Conservation (phyloP, 768 basidiomycete species). For the Cystobasidium tubakii region DNA sequence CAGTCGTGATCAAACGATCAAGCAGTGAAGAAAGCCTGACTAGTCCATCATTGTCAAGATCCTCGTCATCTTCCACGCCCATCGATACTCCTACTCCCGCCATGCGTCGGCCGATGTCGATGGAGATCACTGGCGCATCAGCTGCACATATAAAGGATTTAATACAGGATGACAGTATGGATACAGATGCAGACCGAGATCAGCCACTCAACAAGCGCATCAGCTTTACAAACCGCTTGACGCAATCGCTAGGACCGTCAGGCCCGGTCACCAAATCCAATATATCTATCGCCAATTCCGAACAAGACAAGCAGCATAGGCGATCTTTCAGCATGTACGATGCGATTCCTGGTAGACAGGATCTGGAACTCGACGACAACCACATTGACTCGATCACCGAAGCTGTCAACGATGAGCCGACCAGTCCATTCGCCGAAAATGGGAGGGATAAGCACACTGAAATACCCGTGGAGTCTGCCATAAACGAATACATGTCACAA, state of each 20-base stretch:
- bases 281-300: background rate
- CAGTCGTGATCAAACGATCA: background rate
- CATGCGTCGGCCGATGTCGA: background rate
- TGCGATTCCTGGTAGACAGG: background rate
- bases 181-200: background rate
- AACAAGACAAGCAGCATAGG: background rate
- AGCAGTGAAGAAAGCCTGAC: background rate
- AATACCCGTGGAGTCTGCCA: no score
- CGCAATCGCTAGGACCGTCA: background rate
- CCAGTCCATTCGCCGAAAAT: no score
- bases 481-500: no score
- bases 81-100: constrained; percentile 28
- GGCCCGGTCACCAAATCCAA: background rate
- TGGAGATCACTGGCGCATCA: constrained; percentile 3
- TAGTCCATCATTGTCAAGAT: background rate
- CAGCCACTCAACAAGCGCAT: background rate
- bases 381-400: no score
- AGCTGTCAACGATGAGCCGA: no score
- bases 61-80: constrained; percentile 7
- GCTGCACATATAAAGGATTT: background rate
- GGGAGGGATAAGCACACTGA: no score
- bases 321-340: background rate
- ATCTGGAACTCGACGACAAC: no score
- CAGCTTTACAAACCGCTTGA: background rate
- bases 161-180: background rate